Conservation (phyloP, 192 early-diverging fungal genomes). For the Coemansia sp. region DNA sequence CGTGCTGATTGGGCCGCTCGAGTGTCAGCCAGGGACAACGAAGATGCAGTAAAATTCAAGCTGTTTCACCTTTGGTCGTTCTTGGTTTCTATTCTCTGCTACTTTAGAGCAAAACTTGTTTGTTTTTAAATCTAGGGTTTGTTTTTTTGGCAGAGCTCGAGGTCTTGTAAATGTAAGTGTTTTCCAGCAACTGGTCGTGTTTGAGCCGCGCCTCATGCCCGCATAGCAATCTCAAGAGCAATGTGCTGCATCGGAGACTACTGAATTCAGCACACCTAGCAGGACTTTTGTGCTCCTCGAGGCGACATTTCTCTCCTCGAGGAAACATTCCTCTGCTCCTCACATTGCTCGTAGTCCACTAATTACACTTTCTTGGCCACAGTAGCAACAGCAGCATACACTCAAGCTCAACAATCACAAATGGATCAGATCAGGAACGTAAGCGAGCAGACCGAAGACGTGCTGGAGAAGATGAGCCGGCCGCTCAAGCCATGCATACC, state of each 20-base stretch:
- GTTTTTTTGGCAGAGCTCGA: background rate
- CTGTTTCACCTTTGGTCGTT: too few relatives aligned
- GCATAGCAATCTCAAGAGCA: too few relatives aligned
- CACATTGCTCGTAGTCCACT: too few relatives aligned
- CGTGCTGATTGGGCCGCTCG: constrained; percentile 4
- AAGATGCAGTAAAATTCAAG: constrained; percentile 3
- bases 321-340: too few relatives aligned
- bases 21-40: background rate
- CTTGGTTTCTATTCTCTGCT: background rate
- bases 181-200: too few relatives aligned
- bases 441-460: constrained; percentile 68
- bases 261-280: too few relatives aligned
- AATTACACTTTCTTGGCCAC: too few relatives aligned
- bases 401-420: background rate
- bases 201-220: too few relatives aligned
- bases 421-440: constrained; percentile 53
- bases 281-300: too few relatives aligned
- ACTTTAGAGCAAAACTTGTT: background rate
- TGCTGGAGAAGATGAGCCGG: constrained; percentile 70
- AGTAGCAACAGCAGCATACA: too few relatives aligned
- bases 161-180: background rate
- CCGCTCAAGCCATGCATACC: constrained; percentile 93
- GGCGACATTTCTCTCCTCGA: too few relatives aligned
- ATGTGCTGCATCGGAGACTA: too few relatives aligned
- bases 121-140: constrained; percentile 1